A percentile compares a stretch with the other conserved stretches of the same genome.
phyloP scores from a whole-genome alignment of 768 basidiomycete species.

The Tricholoma matsutake region DNA sequence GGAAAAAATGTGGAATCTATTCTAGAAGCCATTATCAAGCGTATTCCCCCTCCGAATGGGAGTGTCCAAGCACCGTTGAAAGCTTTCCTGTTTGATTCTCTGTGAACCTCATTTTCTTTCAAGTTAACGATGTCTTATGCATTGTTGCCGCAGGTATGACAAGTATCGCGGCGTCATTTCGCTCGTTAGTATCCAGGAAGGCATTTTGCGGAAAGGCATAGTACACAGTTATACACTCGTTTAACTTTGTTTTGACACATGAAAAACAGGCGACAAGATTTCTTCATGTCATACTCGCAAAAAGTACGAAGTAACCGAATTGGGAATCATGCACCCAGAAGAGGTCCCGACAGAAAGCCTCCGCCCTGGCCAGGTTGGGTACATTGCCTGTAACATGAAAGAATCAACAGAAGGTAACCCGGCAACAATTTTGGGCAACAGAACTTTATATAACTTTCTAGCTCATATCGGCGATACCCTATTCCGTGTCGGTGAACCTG shows the following conservation, averaged over 20 bases:
- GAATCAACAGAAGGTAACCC: conserved; percentile 85
- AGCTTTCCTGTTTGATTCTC: conserved; percentile 91
- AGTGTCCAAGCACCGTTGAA: conserved; percentile 54
- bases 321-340: conserved; percentile 89
- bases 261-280: conserved; percentile 80
- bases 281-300: conserved; percentile 80
- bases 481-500: conserved; percentile 65
- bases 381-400: conserved; percentile 96
- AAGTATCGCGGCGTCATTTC: conserved; percentile 95
- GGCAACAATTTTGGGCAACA: not conserved
- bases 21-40: conserved; percentile 74
- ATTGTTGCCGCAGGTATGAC: conserved; percentile 65
- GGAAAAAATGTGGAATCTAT: conserved; percentile 80
- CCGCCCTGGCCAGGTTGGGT: conserved; percentile 81
- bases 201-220: conserved; percentile 72
- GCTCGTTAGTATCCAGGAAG: conserved; percentile 77
- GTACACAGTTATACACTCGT: conserved; percentile 5
- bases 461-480: conserved; percentile 95
- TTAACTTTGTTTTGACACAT: not conserved
- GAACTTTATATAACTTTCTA: conserved; percentile 26
- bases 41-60: conserved; percentile 79
- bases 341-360: conserved; percentile 71
- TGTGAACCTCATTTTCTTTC: conserved; percentile 45
- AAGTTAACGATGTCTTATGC: conserved; percentile 3
- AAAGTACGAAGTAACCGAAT: conserved; percentile 83